A percentile compares a stretch with the other conserved stretches of the same genome.
phyloP scores from a whole-genome alignment of 23 red algal species.

The Gracilaria caudata region DNA sequence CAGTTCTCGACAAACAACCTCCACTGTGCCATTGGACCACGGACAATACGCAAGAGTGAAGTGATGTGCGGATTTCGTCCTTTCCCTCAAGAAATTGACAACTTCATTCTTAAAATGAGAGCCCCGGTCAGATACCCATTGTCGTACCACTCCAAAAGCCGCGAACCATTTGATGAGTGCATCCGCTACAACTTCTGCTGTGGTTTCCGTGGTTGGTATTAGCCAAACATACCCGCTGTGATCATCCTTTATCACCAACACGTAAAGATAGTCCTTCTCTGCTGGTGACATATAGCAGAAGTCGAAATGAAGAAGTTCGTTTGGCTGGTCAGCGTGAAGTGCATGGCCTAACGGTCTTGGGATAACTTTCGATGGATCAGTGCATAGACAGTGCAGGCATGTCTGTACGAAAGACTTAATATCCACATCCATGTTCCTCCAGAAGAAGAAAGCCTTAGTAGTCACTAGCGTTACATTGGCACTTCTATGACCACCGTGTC shows the following conservation, averaged over 20 bases:
- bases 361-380: not conserved
- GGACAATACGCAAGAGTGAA: constrained; percentile 14
- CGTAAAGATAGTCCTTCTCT: constrained; percentile 2
- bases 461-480: not conserved
- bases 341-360: constrained; percentile 31
- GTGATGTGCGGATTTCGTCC: not conserved
- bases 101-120: constrained; percentile 22
- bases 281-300: not conserved
- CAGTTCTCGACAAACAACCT: not conserved
- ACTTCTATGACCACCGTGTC: constrained; percentile 48
- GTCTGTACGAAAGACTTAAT: constrained; percentile 42
- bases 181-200: not conserved
- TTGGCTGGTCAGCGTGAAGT: constrained; percentile 15
- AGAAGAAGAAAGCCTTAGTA: constrained; percentile 13
- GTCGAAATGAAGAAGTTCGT: constrained; percentile 56
- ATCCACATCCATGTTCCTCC: constrained; percentile 23
- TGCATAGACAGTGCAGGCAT: constrained; percentile 33
- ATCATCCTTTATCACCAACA: constrained; percentile 25
- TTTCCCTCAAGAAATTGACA: not conserved
- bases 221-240: constrained; percentile 5
- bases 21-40: not conserved
- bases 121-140: not conserved
- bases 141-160: not conserved
- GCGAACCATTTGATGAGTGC: constrained; percentile 5
- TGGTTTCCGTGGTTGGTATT: not conserved